Evolutionary conservation across 495 filamentous ascomycete species (phyloP).

Genomic region (Penicillium lagena): DNA sequence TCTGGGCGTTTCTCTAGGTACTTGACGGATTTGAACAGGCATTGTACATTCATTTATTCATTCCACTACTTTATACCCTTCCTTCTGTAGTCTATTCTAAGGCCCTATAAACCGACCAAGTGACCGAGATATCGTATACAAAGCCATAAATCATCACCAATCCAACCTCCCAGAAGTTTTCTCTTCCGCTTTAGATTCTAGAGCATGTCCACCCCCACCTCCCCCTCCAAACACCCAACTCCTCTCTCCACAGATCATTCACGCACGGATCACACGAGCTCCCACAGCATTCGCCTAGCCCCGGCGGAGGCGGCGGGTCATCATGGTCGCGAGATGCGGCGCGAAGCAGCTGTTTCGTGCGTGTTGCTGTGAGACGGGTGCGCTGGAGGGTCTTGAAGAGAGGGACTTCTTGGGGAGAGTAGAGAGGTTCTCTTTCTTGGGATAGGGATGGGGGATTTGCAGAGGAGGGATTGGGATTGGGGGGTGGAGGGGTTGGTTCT

Average conservation of each 20-base stretch:
- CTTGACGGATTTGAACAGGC: too few species aligned
- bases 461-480: not conserved
- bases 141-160: too few species aligned
- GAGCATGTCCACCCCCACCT: slow-evolving; percentile 27
- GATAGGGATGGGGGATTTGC: not conserved
- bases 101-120: too few species aligned
- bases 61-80: not conserved
- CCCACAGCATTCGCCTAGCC: slow-evolving; percentile 32
- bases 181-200: slow-evolving; percentile 9
- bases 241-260: slow-evolving; percentile 34
- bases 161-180: not conserved
- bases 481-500: not conserved
- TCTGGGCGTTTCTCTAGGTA: slow-evolving; percentile 1
- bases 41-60: not conserved
- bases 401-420: slow-evolving; percentile 18
- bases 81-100: not conserved
- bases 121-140: too few species aligned
- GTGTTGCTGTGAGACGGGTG: slow-evolving; percentile 25
- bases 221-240: slow-evolving; percentile 33
- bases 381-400: slow-evolving; percentile 24
- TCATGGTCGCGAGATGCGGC: slow-evolving; percentile 26
- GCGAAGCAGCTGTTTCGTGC: slow-evolving; percentile 33
- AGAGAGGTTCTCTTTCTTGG: slow-evolving; percentile 14
- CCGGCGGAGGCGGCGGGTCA: slow-evolving; percentile 33
- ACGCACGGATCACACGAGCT: slow-evolving; percentile 40